Evolutionary conservation across 768 basidiomycete species (phyloP).

Genomic region (Pisolithus tinctorius): DNA sequence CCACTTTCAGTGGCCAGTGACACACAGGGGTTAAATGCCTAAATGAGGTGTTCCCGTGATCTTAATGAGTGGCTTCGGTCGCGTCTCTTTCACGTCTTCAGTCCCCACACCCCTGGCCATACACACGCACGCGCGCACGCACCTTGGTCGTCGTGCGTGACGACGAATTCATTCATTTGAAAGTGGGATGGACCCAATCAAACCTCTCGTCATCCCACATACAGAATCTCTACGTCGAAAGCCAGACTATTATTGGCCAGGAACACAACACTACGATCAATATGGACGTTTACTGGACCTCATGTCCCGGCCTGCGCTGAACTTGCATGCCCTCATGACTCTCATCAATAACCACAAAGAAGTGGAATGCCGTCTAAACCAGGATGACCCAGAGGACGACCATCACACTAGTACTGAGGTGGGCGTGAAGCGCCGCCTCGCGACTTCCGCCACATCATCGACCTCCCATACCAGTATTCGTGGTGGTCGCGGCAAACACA

Average conservation of each 20-base stretch:
- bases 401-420: background rate
- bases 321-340: constrained; percentile 22
- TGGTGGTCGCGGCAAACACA: constrained; percentile 12
- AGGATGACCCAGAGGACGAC: background rate
- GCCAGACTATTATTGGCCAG: constrained; percentile 21
- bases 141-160: no score
- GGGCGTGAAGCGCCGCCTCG: no score
- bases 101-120: no score
- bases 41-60: no score
- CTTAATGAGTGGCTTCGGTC: no score
- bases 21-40: no score
- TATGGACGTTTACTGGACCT: background rate
- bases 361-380: background rate
- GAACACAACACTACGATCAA: constrained; percentile 5
- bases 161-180: no score
- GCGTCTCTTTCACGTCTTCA: no score
- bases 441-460: background rate
- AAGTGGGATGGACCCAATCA: no score
- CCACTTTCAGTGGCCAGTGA: no score
- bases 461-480: background rate
- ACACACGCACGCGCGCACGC: no score
- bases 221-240: constrained; percentile 23
- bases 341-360: constrained; percentile 5
- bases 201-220: constrained; percentile 10
- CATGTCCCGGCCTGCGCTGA: constrained; percentile 25